Evolutionary conservation across 495 filamentous ascomycete genomes (phyloP).

Genomic region (Parmelia sp.): DNA sequence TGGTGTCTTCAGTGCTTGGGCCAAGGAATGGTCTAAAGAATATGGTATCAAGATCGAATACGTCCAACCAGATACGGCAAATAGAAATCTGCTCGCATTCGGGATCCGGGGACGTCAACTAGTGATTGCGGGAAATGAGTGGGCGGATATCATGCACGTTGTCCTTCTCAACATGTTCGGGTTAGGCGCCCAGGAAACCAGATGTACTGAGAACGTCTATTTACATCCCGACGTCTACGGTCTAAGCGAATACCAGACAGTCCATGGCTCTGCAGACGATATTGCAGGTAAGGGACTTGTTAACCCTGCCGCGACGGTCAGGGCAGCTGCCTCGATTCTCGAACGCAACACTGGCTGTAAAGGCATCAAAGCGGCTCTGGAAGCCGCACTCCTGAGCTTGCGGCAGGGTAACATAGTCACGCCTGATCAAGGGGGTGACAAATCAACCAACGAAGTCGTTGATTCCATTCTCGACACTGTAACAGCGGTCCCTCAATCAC

Average conservation of each 20-base stretch:
- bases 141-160: conserved; percentile 10
- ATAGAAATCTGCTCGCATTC: conserved; percentile 1
- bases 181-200: conserved; percentile 1
- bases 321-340: not conserved
- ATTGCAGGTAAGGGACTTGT: not conserved
- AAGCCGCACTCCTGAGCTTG: not conserved
- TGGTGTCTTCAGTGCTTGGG: conserved; percentile 3
- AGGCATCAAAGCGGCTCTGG: not conserved
- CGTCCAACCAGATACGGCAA: conserved; percentile 1
- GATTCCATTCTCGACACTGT: not conserved
- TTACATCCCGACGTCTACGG: conserved; percentile 1
- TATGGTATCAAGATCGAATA: not conserved
- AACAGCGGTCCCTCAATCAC: too few species aligned
- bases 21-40: conserved; percentile 3
- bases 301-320: not conserved
- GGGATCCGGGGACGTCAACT: conserved; percentile 2
- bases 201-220: conserved; percentile 7
- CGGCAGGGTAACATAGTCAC: not conserved
- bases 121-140: conserved; percentile 6
- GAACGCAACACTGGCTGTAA: not conserved
- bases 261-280: conserved; percentile 5
- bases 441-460: not conserved
- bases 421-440: not conserved
- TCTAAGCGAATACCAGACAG: conserved; percentile 1
- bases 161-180: conserved; percentile 5